Evolutionary conservation across 2,329 filamentous ascomycete species (phyloP), one percentile per base, ranked within the genome.

Genomic region (Aspergillus hortae): DNA sequence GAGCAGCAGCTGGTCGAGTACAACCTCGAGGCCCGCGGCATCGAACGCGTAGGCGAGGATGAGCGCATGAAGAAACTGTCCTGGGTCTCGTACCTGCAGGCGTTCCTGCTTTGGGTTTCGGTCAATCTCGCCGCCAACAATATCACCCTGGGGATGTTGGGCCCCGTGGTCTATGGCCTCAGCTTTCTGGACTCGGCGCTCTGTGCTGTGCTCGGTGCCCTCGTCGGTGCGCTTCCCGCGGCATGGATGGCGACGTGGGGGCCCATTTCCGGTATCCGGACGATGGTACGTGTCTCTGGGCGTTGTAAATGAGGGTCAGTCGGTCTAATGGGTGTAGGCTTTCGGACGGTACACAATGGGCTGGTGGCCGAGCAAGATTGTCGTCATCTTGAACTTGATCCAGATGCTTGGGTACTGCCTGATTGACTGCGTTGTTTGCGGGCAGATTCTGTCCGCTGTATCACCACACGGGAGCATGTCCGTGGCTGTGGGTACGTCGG

Each of bases 401-500:
- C 78, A 85, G 19, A 74, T 86, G 61, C 72, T 86, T 2, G 83
- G 83, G 7, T 87, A 86, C 58, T 74, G 76, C 15, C 71, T 87
- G 63, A 82, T 88, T 53, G 81, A 85, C 64, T 83, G 80, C 32
- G 83, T 88, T 5, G 77, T 89, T 14, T 82, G 82, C 2, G 86
- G 86, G 0, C 85, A 88, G 62, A 87, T 88, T 23, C 71, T 89
- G 2, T 85, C 82, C 4, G 85, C 85, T 1, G 82, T 89, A 4
- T 83, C 81, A 11, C 68, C 74, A 1, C 77, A 79, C 53, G 78
- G 75, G n/a, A 77, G 72, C 54, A 77, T 88, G 69, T 82, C 81
- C 2, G 78, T 87, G 17, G 78, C 82, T 32, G 85, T 88, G 1
- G 85, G 86, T 59, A 61, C 48, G 67, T 59, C 51, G 33, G 6